These are phyloP conservation scores for Paramecium sonneborni DNA, from an alignment of 73 alveolate species.

Conservation along the genomic window DNA sequence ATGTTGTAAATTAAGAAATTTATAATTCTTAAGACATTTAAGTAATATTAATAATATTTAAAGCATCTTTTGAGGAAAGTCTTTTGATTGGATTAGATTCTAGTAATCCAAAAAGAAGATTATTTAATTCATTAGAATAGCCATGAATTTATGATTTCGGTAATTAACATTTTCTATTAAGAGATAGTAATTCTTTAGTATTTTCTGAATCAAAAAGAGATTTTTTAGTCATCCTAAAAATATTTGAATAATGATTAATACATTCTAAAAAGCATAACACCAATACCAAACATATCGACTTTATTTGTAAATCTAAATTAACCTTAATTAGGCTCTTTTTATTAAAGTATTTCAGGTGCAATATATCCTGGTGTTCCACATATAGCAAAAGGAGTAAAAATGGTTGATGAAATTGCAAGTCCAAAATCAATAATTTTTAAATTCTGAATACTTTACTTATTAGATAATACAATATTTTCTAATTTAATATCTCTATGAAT, in stretches of 20 bases:
- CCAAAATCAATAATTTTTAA: constrained; percentile 95
- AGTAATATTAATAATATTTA: background rate
- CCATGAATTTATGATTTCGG: background rate
- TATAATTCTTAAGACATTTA: too few relatives aligned
- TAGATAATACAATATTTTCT: constrained; percentile 83
- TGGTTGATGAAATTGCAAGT: constrained; percentile 75
- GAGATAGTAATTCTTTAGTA: constrained; percentile 4
- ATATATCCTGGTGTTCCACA: constrained; percentile 98
- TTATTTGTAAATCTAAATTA: background rate
- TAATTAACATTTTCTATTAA: background rate
- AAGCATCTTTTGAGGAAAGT: background rate
- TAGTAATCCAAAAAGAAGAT: background rate
- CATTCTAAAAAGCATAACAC: constrained; percentile 6
- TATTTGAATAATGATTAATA: background rate
- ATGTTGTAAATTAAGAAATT: background rate
- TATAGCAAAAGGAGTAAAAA: constrained; percentile 84
- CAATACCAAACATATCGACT: constrained; percentile 22
- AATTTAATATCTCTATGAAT: constrained; percentile 92
- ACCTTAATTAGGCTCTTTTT: background rate
- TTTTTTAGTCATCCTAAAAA: background rate
- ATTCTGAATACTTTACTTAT: constrained; percentile 83
- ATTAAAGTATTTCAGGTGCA: constrained; percentile 80
- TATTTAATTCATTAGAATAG: constrained; percentile 18
- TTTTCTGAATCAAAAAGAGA: constrained; percentile 5
- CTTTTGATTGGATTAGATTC: constrained; percentile 10